Conservation (phyloP, 2,329 filamentous ascomycete genomes). For the Plenodomus tracheiphilus region DNA sequence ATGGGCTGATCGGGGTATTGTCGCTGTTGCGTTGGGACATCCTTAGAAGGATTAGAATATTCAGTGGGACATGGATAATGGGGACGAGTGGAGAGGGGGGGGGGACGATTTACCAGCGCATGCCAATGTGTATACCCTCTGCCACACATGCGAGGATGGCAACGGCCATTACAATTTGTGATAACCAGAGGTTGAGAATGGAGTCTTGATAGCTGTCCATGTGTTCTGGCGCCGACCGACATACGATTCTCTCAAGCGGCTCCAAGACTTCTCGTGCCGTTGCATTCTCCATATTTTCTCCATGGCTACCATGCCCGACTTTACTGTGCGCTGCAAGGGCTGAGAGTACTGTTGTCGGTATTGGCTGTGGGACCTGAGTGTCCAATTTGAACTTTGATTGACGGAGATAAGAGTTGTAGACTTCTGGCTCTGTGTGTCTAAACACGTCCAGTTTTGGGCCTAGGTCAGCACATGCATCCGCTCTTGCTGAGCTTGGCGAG, state of each 20-base stretch:
- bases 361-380: constrained; percentile 14
- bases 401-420: constrained; percentile 29
- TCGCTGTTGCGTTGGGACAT: constrained; percentile 1
- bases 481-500: constrained; percentile 9
- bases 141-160: constrained; percentile 32
- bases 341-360: constrained; percentile 26
- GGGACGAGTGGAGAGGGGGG: neutral
- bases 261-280: neutral
- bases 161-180: constrained; percentile 33
- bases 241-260: constrained; percentile 22
- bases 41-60: constrained; percentile 8
- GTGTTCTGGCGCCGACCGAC: constrained; percentile 21
- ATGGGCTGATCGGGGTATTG: neutral
- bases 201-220: constrained; percentile 27
- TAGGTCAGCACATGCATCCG: constrained; percentile 26
- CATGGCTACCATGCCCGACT: constrained; percentile 6
- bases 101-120: constrained; percentile 20
- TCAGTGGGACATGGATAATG: no score
- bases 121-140: constrained; percentile 26
- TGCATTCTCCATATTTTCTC: constrained; percentile 3
- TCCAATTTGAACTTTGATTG: constrained; percentile 1
- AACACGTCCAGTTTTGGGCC: constrained; percentile 33
- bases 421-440: constrained; percentile 25
- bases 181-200: constrained; percentile 25
- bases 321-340: constrained; percentile 7